Evolutionary conservation across 2,329 filamentous ascomycete species (phyloP), one percentile per base, ranked within the genome.

Genomic region (Xylaria sp.): DNA sequence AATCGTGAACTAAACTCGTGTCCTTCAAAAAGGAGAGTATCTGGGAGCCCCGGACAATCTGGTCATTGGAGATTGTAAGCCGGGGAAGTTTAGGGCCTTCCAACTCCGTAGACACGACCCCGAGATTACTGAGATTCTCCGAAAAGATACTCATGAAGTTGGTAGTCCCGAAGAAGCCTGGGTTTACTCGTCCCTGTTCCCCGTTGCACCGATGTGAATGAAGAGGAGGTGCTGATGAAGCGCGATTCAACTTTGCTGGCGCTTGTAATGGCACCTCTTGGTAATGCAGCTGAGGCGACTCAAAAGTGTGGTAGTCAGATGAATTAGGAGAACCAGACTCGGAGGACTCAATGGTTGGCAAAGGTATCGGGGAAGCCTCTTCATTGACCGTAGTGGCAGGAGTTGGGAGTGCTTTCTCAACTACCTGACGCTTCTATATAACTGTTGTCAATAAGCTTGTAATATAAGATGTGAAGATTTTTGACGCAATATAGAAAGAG

Each of bases 1-100:
- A 74, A 6, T 71, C 70, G 44, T 76, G 73, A 15, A 79, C 70
- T 62, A 76, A 63, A n/a, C 57, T 62, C 27, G 70, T 67, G 39
- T 79, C 73, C 60, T 75, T 76, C 44, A 79, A 61, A 54, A 79
- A 77, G 9, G 73, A 69, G 7, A 79, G 74, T 3, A 76, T 65
- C 42, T 77, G 73, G 44, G 74, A 76, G 15, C 77, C 77, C 47
- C 74, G 73, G 10, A 69, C 67, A 25, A 79, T 76, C 13, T 73
- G 73, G 33, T 77, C 76, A 53, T 74, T 68, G n/a, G 76, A 75
- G 39, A 78, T 62, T 56, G 69, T 69, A 2, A 75, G 66, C 22
- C 71, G 71, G 3, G 72, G 71, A 15, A 73, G 71, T 22, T 73
- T 69, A 1, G 71, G 60, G 27, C 67, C 67, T 53, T 75, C 73